Evolutionary conservation across 192 early-diverging fungal species (phyloP).

Genomic region (Gorgonomyces haynaldii): DNA sequence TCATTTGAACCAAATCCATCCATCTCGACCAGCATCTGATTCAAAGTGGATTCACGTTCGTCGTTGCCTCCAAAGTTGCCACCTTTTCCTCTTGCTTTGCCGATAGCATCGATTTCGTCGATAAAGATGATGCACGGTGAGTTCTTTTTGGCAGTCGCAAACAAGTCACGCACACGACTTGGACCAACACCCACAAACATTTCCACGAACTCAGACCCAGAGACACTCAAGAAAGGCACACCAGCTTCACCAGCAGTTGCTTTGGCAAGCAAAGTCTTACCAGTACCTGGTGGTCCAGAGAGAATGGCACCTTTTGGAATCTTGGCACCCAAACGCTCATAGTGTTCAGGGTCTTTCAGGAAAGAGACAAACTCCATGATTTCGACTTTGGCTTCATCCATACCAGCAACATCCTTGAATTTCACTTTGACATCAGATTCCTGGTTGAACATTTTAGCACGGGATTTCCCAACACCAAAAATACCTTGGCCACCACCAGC

Average conservation of each 20-base stretch:
- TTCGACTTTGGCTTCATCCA: slow-evolving; percentile 98
- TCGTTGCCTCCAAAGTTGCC: slow-evolving; percentile 90
- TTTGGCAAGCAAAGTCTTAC: slow-evolving; percentile 98
- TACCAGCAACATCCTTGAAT: slow-evolving; percentile 98
- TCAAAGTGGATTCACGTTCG: slow-evolving; percentile 93
- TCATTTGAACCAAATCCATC: slow-evolving; percentile 85
- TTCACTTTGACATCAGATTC: slow-evolving; percentile 92
- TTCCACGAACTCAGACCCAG: slow-evolving; percentile 97
- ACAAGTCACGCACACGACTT: slow-evolving; percentile 85
- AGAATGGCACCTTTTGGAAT: slow-evolving; percentile 98
- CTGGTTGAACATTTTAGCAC: slow-evolving; percentile 94
- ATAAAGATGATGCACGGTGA: slow-evolving; percentile 99
- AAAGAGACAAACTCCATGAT: slow-evolving; percentile 99
- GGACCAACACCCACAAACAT: slow-evolving; percentile 99
- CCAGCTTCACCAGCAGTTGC: slow-evolving; percentile 98
- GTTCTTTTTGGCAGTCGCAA: slow-evolving; percentile 94
- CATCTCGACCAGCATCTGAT: slow-evolving; percentile 98
- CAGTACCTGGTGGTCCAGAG: slow-evolving; percentile 56
- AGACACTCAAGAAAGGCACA: slow-evolving; percentile 95
- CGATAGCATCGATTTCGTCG: slow-evolving; percentile 99
- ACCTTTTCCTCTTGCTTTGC: slow-evolving; percentile 85
- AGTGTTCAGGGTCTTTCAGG: slow-evolving; percentile 82
- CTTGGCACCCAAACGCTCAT: slow-evolving; percentile 91
- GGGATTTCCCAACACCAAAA: slow-evolving; percentile 92
- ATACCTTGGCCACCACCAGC: slow-evolving; percentile 59